Evolutionary conservation across 2,329 filamentous ascomycete species (phyloP).

Genomic region (Ophiocordyceps australis): DNA sequence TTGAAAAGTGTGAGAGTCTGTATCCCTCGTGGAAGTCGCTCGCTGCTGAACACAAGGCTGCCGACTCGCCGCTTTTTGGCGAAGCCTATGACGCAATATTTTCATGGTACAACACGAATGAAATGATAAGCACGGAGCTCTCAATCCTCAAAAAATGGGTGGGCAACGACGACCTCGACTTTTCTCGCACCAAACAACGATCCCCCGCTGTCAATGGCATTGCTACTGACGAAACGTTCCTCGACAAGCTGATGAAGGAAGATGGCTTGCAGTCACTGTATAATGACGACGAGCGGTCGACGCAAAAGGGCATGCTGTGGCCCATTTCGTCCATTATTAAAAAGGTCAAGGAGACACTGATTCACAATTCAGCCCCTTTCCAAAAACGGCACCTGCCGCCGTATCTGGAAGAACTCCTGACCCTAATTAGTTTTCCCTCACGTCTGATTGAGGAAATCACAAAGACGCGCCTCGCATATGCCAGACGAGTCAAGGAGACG

Average conservation of each 20-base stretch:
- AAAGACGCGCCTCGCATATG: constrained; percentile 75
- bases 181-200: constrained; percentile 54
- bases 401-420: constrained; percentile 91
- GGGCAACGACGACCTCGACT: constrained; percentile 88
- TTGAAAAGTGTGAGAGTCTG: constrained; percentile 72
- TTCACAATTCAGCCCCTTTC: constrained; percentile 70
- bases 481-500: constrained; percentile 88
- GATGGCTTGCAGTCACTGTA: constrained; percentile 86
- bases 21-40: constrained; percentile 70
- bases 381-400: constrained; percentile 79
- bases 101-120: constrained; percentile 92
- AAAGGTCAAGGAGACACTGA: constrained; percentile 85
- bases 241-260: constrained; percentile 89
- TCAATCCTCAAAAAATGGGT: constrained; percentile 90
- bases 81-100: constrained; percentile 79
- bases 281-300: constrained; percentile 36
- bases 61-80: constrained; percentile 57
- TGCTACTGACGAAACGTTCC: constrained; percentile 71
- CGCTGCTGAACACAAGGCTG: constrained; percentile 55
- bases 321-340: constrained; percentile 73
- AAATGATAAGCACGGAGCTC: constrained; percentile 89
- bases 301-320: constrained; percentile 59
- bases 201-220: constrained; percentile 50
- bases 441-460: constrained; percentile 95
- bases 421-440: constrained; percentile 91